Base-by-base conservation (phyloP, 306 rosid genomes). In the Lathyrus aphaca region DNA sequence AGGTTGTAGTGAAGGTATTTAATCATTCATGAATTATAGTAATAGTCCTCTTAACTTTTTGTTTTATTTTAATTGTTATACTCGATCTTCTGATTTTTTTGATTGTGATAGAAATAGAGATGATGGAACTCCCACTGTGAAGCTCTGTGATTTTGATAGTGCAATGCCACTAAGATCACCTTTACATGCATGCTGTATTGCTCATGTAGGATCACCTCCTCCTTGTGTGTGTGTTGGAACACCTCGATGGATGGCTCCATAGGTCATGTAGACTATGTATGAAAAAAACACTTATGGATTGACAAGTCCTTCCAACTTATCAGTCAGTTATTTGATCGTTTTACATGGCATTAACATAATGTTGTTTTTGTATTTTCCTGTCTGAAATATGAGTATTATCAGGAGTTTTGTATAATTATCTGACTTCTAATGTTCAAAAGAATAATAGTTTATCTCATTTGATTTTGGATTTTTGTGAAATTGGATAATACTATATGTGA, bases 201-300 rank as follows among this genome's bases (percentile, higher is more conserved):
- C 95, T 30, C 99, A 95, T 48, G 38, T 79, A 48, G 99, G 99
- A 73, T 69, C 87, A 54, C 96, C 92, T 70, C 87, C 91, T 56
- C 84, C 97, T 43, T 81, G 79, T 75, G 82, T 86, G 54, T 91
- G 99, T 82, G 92, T 87, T 67, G 99, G 99, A 66, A 95, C 99
- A 6, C 99, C 97, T 71, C 87, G 91, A 32, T 95, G 99, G 99
- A 91, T 95, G 97, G 97, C 99, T 74, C 97, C 97, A 35, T 97
- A 95, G 82, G 99, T 91, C 68, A 69, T 95, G 83, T 89, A 19
- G 74, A 82, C 96, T 40, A 91, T 91, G 96, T 86, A 89, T 74
- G 30, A 88, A 59, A 71, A 44, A 8, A 77, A 49, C 16, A 18
- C 72, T 37, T 95, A 95, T 83, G 97, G 99, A 80, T 75, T 91